phyloP scores from a whole-genome alignment of 176 grass and related monocot genomes.

The Saccharum officinarum region DNA sequence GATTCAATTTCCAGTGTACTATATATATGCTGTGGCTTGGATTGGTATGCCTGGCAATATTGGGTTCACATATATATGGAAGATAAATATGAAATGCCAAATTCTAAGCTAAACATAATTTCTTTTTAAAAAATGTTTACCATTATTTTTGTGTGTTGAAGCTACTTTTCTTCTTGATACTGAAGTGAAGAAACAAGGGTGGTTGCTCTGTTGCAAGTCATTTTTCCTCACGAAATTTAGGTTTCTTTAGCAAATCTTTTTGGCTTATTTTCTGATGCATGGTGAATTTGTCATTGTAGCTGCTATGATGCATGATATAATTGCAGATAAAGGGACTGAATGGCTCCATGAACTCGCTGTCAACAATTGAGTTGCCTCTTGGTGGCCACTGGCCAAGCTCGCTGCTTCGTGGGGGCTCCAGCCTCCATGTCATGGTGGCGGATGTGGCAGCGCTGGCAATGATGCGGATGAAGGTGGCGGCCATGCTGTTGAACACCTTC shows the following conservation, averaged over 20 bases:
- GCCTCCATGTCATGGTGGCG: too few species aligned
- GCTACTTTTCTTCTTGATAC: background rate
- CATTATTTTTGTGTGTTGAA: background rate
- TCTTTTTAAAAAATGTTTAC: background rate
- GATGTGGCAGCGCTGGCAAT: too few species aligned
- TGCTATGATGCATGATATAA: background rate
- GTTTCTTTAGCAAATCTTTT: background rate
- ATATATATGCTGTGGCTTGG: too few species aligned
- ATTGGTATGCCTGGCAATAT: too few species aligned
- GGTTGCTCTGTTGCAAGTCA: background rate
- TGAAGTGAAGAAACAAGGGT: background rate
- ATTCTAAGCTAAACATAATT: too few species aligned
- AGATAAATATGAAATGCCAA: too few species aligned
- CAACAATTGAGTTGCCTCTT: background rate
- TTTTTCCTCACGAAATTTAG: background rate
- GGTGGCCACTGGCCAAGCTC: too few species aligned
- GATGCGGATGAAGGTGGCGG: too few species aligned
- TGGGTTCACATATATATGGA: too few species aligned
- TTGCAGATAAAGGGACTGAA: slow-evolving; percentile 18
- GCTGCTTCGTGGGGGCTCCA: too few species aligned
- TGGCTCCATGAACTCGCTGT: slow-evolving; percentile 63
- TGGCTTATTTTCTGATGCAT: background rate
- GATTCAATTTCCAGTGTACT: too few species aligned
- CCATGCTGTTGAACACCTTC: too few species aligned
- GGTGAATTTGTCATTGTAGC: background rate